Evolutionary conservation across 1,139 yeast genomes (phyloP).

Genomic region (Blastobotrys arbuscula): DNA sequence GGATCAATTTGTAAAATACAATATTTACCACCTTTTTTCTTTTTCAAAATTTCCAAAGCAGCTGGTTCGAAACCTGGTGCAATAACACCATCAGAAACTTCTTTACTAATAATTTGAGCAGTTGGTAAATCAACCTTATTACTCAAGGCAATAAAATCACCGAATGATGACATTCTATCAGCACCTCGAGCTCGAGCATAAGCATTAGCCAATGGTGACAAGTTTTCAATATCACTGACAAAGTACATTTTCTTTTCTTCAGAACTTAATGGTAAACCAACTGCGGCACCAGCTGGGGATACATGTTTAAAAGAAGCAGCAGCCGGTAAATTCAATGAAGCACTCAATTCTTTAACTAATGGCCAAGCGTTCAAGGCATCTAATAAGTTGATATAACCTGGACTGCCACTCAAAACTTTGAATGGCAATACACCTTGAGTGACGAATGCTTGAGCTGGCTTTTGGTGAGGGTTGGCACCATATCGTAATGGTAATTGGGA

Average conservation of each 20-base stretch:
- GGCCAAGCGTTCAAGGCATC: conserved; percentile 99
- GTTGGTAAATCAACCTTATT: conserved; percentile 95
- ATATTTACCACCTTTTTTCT: conserved; percentile 96
- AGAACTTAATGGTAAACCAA: conserved; percentile 86
- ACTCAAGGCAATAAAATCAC: conserved; percentile 95
- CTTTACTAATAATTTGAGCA: conserved; percentile 93
- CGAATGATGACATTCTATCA: conserved; percentile 98
- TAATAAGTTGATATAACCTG: conserved; percentile 92
- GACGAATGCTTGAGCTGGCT: conserved; percentile 96
- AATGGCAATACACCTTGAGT: conserved; percentile 84
- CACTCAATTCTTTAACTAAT: conserved; percentile 90
- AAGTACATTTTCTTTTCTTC: conserved; percentile 92
- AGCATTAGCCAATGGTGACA: conserved; percentile 95
- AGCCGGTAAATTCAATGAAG: conserved; percentile 91
- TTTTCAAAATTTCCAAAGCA: conserved; percentile 79
- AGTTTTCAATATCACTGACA: conserved; percentile 88
- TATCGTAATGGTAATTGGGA: conserved; percentile 92
- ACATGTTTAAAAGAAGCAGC: conserved; percentile 99
- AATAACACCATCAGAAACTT: conserved; percentile 96
- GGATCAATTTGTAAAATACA: conserved; percentile 96
- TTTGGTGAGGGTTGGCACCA: conserved; percentile 99
- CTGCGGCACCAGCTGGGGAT: conserved; percentile 98
- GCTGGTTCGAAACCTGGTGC: conserved; percentile 95
- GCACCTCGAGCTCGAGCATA: conserved; percentile 99
- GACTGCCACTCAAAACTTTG: conserved; percentile 89